A percentile compares a stretch with the other conserved stretches of the same genome.
These are phyloP conservation scores for Pelargonium cotyledonis DNA, from an alignment of 441 rosid species.

Conservation along the genomic window DNA sequence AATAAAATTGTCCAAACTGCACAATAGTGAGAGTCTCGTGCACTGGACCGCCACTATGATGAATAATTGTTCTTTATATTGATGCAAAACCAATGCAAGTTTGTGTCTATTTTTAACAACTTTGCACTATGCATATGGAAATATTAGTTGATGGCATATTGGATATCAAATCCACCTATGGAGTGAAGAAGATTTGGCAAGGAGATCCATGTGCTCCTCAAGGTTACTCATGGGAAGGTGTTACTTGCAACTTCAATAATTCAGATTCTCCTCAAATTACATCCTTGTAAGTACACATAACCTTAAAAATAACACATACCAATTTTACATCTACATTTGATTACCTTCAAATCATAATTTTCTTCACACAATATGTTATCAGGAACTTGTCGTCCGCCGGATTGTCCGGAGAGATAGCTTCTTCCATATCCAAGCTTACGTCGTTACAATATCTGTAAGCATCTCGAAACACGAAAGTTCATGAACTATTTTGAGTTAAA, in stretches of 20 bases:
- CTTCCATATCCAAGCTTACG: not conserved
- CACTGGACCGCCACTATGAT: too few species aligned
- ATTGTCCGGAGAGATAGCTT: slow-evolving; percentile 9
- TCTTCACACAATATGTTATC: not conserved
- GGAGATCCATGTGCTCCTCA: slow-evolving; percentile 20
- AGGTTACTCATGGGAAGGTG: slow-evolving; percentile 9
- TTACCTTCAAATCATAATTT: not conserved
- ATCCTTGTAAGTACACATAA: slow-evolving; percentile 8
- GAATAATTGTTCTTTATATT: not conserved
- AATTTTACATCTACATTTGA: not conserved
- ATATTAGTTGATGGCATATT: slow-evolving; percentile 6
- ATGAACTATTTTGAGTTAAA: too few species aligned
- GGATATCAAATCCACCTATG: slow-evolving; percentile 9
- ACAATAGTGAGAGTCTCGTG: too few species aligned
- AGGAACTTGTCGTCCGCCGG: slow-evolving; percentile 14
- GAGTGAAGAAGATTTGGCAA: slow-evolving; percentile 15
- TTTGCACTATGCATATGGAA: not conserved
- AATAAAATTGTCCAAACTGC: too few species aligned
- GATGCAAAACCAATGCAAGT: not conserved
- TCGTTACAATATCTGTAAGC: not conserved
- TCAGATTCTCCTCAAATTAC: not conserved
- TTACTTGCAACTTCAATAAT: not conserved
- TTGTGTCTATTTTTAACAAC: not conserved
- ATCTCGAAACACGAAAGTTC: not conserved
- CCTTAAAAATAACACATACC: not conserved